Conservation (phyloP, 805 yeast genomes). For the Metschnikowia dekortorum region DNA sequence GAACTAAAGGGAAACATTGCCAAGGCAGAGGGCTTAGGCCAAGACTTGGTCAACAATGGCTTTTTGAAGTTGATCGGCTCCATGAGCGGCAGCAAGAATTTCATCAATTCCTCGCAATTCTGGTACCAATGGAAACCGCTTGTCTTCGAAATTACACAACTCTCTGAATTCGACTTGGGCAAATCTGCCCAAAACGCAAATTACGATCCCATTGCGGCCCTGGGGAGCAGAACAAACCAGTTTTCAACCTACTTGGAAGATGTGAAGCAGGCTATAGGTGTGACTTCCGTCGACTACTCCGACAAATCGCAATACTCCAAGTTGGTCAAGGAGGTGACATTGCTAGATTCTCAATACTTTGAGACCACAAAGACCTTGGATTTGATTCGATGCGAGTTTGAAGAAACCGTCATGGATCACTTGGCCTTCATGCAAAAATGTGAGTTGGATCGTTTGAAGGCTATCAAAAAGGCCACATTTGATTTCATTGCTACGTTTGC, state of each 20-base stretch:
- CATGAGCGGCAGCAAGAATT: slow-evolving; percentile 44
- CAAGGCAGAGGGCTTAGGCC: slow-evolving; percentile 70
- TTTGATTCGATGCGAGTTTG: slow-evolving; percentile 63
- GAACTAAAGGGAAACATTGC: slow-evolving; percentile 45
- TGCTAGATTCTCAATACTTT: slow-evolving; percentile 49
- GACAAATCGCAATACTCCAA: slow-evolving; percentile 52
- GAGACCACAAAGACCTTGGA: slow-evolving; percentile 58
- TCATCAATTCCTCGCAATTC: slow-evolving; percentile 71
- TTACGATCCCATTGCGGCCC: slow-evolving; percentile 13
- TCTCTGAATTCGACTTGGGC: slow-evolving; percentile 16
- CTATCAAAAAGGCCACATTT: slow-evolving; percentile 67
- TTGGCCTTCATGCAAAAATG: slow-evolving; percentile 75
- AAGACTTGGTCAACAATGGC: slow-evolving; percentile 58
- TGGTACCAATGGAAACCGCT: slow-evolving; percentile 77
- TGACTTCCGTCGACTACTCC: slow-evolving; percentile 34
- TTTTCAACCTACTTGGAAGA: slow-evolving; percentile 37
- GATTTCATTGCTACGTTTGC: slow-evolving; percentile 69
- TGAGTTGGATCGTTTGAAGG: slow-evolving; percentile 71
- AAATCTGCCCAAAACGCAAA: slow-evolving; percentile 5
- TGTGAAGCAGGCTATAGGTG: slow-evolving; percentile 44
- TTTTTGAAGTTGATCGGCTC: slow-evolving; percentile 63
- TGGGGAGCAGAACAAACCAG: slow-evolving; percentile 13
- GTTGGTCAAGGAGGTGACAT: slow-evolving; percentile 52
- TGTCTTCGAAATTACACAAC: slow-evolving; percentile 49
- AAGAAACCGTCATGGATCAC: slow-evolving; percentile 69